phyloP scores from a whole-genome alignment of 2,329 filamentous ascomycete species.

The Biscogniauxia marginata region DNA sequence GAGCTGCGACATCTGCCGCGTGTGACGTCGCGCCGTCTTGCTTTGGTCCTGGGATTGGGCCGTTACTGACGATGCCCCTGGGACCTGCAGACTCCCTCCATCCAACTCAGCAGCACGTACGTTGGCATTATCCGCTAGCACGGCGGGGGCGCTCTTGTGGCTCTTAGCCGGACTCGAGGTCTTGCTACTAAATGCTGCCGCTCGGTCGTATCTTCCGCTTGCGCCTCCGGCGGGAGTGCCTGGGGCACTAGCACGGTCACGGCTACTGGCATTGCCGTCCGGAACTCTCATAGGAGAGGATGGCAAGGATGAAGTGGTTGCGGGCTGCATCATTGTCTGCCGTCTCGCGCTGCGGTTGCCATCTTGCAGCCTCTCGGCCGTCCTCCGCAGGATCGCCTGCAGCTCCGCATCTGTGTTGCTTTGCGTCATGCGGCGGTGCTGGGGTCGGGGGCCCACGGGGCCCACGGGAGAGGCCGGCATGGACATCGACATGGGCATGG shows the following conservation, averaged over 20 bases:
- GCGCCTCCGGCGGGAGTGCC: neutral
- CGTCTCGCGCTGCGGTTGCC: constrained; percentile 33
- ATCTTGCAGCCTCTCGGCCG: constrained; percentile 49
- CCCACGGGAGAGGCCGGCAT: neutral
- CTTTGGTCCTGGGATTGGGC: constrained; percentile 16
- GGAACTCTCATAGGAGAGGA: neutral
- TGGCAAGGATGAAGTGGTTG: constrained; percentile 1
- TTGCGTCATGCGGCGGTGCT: constrained; percentile 20
- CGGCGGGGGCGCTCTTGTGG: constrained; percentile 31
- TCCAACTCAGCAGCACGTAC: constrained; percentile 24
- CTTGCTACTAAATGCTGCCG: constrained; percentile 12
- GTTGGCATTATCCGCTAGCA: too few species aligned
- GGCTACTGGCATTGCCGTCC: neutral
- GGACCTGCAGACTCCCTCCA: constrained; percentile 12
- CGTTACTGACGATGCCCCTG: constrained; percentile 15
- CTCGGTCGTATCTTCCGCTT: neutral
- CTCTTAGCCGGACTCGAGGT: constrained; percentile 29
- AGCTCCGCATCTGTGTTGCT: constrained; percentile 48
- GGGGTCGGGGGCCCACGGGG: constrained; percentile 17
- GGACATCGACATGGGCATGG: constrained; percentile 3
- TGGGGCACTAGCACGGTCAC: neutral
- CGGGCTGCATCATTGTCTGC: constrained; percentile 25
- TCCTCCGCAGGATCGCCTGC: constrained; percentile 50
- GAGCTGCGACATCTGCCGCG: constrained; percentile 32
- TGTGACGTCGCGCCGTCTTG: constrained; percentile 15